phyloP scores from a whole-genome alignment of 495 filamentous ascomycete genomes.

The Hyaloscypha bicolor region DNA sequence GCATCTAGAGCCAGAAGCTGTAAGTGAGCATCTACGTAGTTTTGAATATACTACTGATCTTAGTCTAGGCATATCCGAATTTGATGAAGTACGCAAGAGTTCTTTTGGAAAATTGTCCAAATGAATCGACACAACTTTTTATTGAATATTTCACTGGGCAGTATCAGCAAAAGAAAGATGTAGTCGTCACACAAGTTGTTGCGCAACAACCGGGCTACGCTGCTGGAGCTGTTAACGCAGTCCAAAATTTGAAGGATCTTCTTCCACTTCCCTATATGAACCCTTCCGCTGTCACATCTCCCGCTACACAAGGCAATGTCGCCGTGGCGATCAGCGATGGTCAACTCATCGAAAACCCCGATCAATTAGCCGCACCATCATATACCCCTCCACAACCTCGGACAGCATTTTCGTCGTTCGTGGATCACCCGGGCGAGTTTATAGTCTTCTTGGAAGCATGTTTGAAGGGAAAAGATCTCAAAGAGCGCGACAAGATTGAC shows the following conservation, averaged over 20 bases:
- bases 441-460: conserved; percentile 89
- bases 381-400: conserved; percentile 79
- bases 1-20: conserved; percentile 78
- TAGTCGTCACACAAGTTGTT: conserved; percentile 48
- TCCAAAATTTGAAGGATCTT: conserved; percentile 79
- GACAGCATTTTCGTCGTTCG: conserved; percentile 94
- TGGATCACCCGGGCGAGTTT: conserved; percentile 90
- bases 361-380: conserved; percentile 37
- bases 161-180: conserved; percentile 72
- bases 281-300: conserved; percentile 50
- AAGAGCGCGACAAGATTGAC: conserved; percentile 72
- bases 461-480: conserved; percentile 65
- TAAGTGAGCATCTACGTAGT: conserved; percentile 42
- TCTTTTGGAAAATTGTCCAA: conserved; percentile 79
- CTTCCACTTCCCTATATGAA: conserved; percentile 89
- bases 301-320: conserved; percentile 41
- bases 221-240: conserved; percentile 63
- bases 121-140: conserved; percentile 80
- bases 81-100: conserved; percentile 96
- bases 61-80: conserved; percentile 73
- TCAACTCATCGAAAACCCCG: conserved; percentile 40
- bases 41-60: conserved; percentile 13
- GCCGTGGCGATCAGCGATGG: conserved; percentile 40
- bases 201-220: conserved; percentile 47
- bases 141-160: conserved; percentile 90